phyloP scores from a whole-genome alignment of 352 stramenopile genomes.

The Phytophthora pistaciae region DNA sequence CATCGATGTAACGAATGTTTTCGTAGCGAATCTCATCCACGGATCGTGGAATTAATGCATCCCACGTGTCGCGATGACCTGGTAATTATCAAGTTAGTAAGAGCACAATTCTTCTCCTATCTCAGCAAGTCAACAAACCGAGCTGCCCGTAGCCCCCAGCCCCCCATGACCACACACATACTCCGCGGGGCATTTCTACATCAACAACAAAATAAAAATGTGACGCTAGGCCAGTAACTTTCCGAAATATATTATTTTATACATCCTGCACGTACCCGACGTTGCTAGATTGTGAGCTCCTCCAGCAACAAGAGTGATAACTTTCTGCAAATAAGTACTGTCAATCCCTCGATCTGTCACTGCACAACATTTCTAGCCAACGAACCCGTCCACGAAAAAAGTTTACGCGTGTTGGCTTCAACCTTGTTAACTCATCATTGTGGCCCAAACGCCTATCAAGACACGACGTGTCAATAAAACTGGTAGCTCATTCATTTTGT shows the following conservation, averaged over 20 bases:
- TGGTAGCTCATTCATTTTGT: neutral
- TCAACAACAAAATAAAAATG: neutral
- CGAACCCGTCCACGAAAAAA: slow-evolving; percentile 70
- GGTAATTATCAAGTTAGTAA: neutral
- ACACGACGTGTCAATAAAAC: neutral
- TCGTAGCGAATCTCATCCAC: slow-evolving; percentile 75
- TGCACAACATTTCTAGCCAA: neutral
- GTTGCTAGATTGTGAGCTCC: slow-evolving; percentile 75
- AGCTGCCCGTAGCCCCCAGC: slow-evolving; percentile 70
- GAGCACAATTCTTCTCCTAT: neutral
- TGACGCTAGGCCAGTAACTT: neutral
- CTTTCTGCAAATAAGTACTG: slow-evolving; percentile 60
- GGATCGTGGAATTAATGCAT: slow-evolving; percentile 60
- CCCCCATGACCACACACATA: slow-evolving; percentile 83
- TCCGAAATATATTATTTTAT: neutral
- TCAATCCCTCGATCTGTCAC: neutral
- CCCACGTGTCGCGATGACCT: slow-evolving; percentile 84
- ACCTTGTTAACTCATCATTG: slow-evolving; percentile 54
- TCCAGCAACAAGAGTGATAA: slow-evolving; percentile 58
- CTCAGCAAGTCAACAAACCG: slow-evolving; percentile 36
- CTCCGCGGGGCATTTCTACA: slow-evolving; percentile 61
- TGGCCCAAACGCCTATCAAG: slow-evolving; percentile 68
- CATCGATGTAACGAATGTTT: slow-evolving; percentile 67
- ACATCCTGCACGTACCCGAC: slow-evolving; percentile 46
- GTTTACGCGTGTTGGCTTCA: slow-evolving; percentile 77